Evolutionary conservation across 208 protist species (phyloP), one percentile per base, ranked within the genome.

Genomic region (Wallacemonas sp.): DNA sequence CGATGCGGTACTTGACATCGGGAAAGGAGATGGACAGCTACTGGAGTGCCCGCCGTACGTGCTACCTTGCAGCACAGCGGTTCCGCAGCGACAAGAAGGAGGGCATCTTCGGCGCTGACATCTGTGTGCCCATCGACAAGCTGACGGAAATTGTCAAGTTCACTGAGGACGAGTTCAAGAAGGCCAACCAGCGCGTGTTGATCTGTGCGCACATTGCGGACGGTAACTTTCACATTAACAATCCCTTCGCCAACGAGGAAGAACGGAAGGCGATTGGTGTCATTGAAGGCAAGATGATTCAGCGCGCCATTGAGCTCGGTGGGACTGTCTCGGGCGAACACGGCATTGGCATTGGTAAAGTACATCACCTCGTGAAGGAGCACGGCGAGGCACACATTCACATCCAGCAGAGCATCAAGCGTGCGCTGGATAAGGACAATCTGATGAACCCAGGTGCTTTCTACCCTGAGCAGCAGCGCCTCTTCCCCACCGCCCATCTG

Each of bases 211-310:
- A 97, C 76, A 91, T 95, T 39, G 88, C 81, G 53, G 90, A 97
- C 68, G 93, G 91, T 24, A 98, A 98, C 66, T 98, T 95, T 54
- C 95, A 98, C 60, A 28, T 84, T 33, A 79, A 80, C 49, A 76
- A 96, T 24, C 75, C 92, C 2, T 91, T 88, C 47, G 26, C 72
- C 26, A 55, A 65, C 49, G 70, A 77, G 9, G 72, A 88, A 62
- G 71, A 83, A 56, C 58, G 71, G 24, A 66, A 88, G 67, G 34
- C 76, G 42, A 46, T 73, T 38, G 45, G 70, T 27, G 46, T 47
- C 3, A 34, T 96, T 22, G 90, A 97, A 65, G 66, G 80, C n/a
- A 68, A 80, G 15, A 66, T 97, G 65, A 79, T 96, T 53, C 45
- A 78, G 46, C 79, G 88, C 34, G 85, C 86, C 4, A 75, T 96